Percentiles rank a stretch among this genome's conserved stretches.
These are phyloP conservation scores for Amanita molliuscula DNA, from an alignment of 768 basidiomycete genomes.

Conservation along the genomic window DNA sequence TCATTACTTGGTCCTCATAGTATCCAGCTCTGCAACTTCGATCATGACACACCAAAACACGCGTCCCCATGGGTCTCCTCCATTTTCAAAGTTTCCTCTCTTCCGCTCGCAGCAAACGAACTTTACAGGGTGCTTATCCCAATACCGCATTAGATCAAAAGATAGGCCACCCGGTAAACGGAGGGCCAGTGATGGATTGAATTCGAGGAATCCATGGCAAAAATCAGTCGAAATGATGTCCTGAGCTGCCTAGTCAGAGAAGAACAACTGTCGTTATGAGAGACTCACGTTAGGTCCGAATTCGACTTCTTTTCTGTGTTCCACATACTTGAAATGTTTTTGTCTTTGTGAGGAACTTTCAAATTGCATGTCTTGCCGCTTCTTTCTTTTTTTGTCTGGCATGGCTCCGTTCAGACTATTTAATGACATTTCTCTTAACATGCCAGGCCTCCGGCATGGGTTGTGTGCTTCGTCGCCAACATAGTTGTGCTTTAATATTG, in stretches of 20 bases:
- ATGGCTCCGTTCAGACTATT: background rate
- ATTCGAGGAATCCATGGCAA: conserved; percentile 78
- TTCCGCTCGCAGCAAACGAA: conserved; percentile 72
- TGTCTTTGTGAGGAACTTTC: conserved; percentile 41
- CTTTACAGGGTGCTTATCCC: conserved; percentile 88
- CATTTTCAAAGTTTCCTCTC: conserved; percentile 9
- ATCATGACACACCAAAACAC: conserved; percentile 50
- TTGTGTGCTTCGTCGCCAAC: conserved; percentile 1
- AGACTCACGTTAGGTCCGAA: conserved; percentile 53
- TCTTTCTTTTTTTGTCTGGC: background rate
- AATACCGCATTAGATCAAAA: conserved; percentile 80
- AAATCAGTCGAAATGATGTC: conserved; percentile 76
- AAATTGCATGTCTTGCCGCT: conserved; percentile 13
- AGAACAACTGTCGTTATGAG: conserved; percentile 8
- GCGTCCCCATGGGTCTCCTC: conserved; percentile 31
- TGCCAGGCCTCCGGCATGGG: background rate
- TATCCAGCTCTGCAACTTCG: conserved; percentile 18
- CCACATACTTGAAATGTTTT: conserved; percentile 48
- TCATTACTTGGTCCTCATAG: background rate
- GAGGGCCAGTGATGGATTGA: conserved; percentile 53
- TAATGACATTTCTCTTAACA: background rate
- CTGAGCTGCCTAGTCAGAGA: conserved; percentile 18
- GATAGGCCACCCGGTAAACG: conserved; percentile 74
- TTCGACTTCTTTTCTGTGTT: conserved; percentile 43
- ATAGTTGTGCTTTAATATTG: conserved; percentile 50